Conservation (phyloP, 2,329 filamentous ascomycete species). For the Madurella fahalii region DNA sequence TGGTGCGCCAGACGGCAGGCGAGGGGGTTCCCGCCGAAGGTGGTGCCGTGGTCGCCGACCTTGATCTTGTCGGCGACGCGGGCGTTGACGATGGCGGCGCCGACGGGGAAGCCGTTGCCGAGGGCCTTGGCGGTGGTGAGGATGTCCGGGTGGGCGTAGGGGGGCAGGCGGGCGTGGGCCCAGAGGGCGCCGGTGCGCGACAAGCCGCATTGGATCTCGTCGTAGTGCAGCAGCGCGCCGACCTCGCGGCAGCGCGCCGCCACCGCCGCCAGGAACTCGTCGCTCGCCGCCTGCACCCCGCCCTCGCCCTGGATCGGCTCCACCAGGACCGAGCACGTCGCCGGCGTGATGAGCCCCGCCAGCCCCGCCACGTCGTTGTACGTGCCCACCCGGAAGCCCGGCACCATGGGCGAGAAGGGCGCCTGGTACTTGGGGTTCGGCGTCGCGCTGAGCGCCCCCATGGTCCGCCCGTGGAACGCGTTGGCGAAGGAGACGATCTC, state of each 20-base stretch:
- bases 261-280: conserved; percentile 81
- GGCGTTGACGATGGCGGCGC: conserved; percentile 63
- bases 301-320: conserved; percentile 98
- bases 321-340: conserved; percentile 89
- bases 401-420: conserved; percentile 92
- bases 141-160: conserved; percentile 85
- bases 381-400: conserved; percentile 81
- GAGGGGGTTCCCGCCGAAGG: conserved; percentile 88
- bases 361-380: conserved; percentile 79
- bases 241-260: conserved; percentile 80
- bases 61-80: conserved; percentile 63
- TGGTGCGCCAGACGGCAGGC: conserved; percentile 81
- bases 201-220: conserved; percentile 96
- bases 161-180: conserved; percentile 74
- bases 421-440: conserved; percentile 97
- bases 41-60: conserved; percentile 81
- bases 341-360: conserved; percentile 69
- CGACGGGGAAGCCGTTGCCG: conserved; percentile 94
- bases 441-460: conserved; percentile 92
- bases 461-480: conserved; percentile 94
- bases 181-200: conserved; percentile 83
- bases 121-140: conserved; percentile 93
- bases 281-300: conserved; percentile 77
- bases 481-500: conserved; percentile 88
- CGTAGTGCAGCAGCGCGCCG: conserved; percentile 84